Percentiles rank a stretch among this genome's conserved stretches.
Conservation (phyloP, 331 rosid genomes). For the Ulmus americana region DNA sequence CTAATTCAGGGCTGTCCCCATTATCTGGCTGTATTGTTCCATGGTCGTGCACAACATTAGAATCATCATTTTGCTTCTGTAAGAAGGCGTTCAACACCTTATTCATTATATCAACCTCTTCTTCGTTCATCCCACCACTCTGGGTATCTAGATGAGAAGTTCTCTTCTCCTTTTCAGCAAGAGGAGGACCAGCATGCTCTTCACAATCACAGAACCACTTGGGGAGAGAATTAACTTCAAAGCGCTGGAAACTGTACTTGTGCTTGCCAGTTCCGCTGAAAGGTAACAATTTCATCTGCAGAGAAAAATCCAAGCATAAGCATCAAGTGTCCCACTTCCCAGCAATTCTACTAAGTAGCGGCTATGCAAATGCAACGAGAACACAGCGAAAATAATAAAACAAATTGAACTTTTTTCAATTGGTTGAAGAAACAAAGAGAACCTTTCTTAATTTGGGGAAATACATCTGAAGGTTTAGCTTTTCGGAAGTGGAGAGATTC, state of each 20-base stretch:
- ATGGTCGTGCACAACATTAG: conserved; percentile 18
- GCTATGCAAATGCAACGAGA: background rate
- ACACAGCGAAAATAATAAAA: background rate
- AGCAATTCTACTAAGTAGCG: background rate
- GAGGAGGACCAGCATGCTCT: conserved; percentile 54
- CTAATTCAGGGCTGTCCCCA: conserved; percentile 20
- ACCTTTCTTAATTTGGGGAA: conserved; percentile 75
- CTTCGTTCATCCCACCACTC: conserved; percentile 46
- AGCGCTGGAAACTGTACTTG: conserved; percentile 79
- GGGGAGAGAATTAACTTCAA: conserved; percentile 62
- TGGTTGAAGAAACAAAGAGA: background rate
- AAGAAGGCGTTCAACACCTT: conserved; percentile 67
- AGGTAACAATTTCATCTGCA: conserved; percentile 74
- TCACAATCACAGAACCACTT: conserved; percentile 88
- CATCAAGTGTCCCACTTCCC: background rate
- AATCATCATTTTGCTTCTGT: conserved; percentile 37
- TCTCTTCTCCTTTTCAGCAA: conserved; percentile 21
- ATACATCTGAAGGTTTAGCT: conserved; percentile 42
- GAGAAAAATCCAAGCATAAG: background rate
- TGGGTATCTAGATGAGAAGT: conserved; percentile 25
- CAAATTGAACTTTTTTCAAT: background rate
- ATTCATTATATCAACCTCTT: conserved; percentile 68
- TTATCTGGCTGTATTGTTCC: conserved; percentile 3
- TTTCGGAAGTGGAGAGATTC: conserved; percentile 13
- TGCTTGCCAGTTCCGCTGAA: conserved; percentile 87